Evolutionary conservation across 2,329 filamentous ascomycete genomes (phyloP), one percentile per base, ranked within the genome.

Genomic region (Trichoderma breve): DNA sequence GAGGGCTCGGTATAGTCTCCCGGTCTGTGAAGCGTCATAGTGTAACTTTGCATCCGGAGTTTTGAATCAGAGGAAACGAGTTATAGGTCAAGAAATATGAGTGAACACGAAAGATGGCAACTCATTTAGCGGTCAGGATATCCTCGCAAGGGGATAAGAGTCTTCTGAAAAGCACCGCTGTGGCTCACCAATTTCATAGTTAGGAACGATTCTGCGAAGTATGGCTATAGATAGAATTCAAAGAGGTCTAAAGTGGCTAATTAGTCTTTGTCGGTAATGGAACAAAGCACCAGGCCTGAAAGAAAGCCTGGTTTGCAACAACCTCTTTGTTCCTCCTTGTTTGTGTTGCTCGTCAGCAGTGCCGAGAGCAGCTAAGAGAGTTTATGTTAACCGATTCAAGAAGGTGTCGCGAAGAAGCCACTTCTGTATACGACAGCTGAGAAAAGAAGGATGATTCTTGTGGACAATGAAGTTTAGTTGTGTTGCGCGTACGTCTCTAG

Each of bases 351-450:
- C 14, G n/a, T 24, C 26, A 51, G n/a, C 28, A 62, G 36, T 39
- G 39, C 57, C 39, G 39, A 53, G 57, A 62, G 39, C 36, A 21
- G 32, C 65, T 47, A 68, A 34, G 28, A 34, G 28, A 24, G 12
- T 34, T 21, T 34, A n/a, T 55, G 63, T 61, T 60, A 61, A 67
- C 70, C 53, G 28, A 30, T 71, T 71, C 24, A 30, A 71, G 70
- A 67, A 67, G 53, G 70, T 66, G 70, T 57, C 39, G 70, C 63
- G 70, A 71, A 64, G 8, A 61, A 61, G 18, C 57, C 21, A 43
- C 63, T 26, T 39, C 6, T 71, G 26, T 61, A 57, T 30, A 26
- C 64, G 39, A 64, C 21, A 53, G 18, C 15, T 61, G 32, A 32
- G 47, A 8, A 4, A 66, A 28, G 62, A 36, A 67, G 66, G 66